These are phyloP conservation scores for Coemansia sp. DNA, from an alignment of 192 early-diverging fungal genomes.

Conservation along the genomic window DNA sequence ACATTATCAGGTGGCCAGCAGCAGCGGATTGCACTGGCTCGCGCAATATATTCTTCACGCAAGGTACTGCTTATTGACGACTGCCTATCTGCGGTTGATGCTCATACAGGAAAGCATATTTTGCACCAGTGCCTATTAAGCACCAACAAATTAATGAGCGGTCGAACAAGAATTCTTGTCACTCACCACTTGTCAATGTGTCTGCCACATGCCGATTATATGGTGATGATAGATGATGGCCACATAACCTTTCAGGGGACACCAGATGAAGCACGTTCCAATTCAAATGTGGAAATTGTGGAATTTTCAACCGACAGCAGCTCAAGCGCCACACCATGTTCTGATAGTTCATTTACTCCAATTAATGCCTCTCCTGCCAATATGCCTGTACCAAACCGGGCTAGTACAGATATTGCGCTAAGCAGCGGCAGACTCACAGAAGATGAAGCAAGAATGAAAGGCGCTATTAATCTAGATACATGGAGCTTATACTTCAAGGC, in stretches of 20 bases:
- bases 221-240: conserved; percentile 64
- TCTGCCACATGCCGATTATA: conserved; percentile 52
- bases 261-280: conserved; percentile 5
- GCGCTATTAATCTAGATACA: conserved; percentile 64
- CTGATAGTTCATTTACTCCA: not conserved
- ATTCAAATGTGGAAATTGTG: not conserved
- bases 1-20: conserved; percentile 83
- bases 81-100: conserved; percentile 89
- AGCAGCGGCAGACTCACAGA: conserved; percentile 60
- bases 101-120: conserved; percentile 84
- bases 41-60: conserved; percentile 70
- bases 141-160: conserved; percentile 53
- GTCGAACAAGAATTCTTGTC: conserved; percentile 78
- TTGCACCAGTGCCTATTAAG: conserved; percentile 72
- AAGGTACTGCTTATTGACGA: conserved; percentile 72
- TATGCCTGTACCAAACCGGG: too few relatives aligned
- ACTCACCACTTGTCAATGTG: conserved; percentile 79
- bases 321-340: not conserved
- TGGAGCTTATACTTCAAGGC: conserved; percentile 73
- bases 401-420: not conserved
- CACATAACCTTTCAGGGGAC: conserved; percentile 27
- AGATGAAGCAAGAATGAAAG: conserved; percentile 73
- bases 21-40: conserved; percentile 78
- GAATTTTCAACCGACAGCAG: not conserved
- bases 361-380: too few relatives aligned